Conservation (phyloP, 352 stramenopile species). For the Pythium scleroteichum region DNA sequence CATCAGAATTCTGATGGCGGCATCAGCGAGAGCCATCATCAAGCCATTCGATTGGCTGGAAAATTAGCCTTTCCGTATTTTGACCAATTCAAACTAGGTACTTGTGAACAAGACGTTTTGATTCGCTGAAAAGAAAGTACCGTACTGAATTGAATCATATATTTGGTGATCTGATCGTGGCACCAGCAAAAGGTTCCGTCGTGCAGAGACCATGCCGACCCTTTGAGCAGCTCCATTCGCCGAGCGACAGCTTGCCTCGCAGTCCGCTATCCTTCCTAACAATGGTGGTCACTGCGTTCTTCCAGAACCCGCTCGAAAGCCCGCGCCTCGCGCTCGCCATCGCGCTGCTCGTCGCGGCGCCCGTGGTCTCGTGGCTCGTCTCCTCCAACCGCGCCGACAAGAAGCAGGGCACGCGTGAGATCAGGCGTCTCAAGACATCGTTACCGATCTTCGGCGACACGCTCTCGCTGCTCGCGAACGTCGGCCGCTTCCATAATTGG, state of each 20-base stretch:
- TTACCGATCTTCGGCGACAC: slow-evolving; percentile 21
- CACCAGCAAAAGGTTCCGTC: too few relatives aligned
- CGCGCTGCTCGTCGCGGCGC: not conserved
- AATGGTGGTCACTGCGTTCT: slow-evolving; percentile 11
- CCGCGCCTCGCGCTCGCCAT: not conserved
- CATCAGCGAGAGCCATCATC: slow-evolving; percentile 1
- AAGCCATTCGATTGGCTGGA: not conserved
- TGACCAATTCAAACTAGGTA: slow-evolving; percentile 3
- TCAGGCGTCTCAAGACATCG: slow-evolving; percentile 4
- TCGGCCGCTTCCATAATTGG: slow-evolving; percentile 17
- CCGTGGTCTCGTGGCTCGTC: slow-evolving; percentile 7
- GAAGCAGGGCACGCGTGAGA: not conserved
- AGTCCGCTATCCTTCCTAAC: not conserved
- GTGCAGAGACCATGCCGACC: too few relatives aligned
- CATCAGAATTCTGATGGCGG: not conserved
- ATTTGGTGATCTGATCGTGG: too few relatives aligned
- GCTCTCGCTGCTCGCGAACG: slow-evolving; percentile 4
- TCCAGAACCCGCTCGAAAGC: slow-evolving; percentile 7
- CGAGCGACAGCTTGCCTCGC: not conserved
- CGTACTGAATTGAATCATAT: too few relatives aligned
- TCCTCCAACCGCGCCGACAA: not conserved
- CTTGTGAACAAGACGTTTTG: not conserved
- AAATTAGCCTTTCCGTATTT: not conserved
- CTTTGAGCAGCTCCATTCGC: too few relatives aligned
- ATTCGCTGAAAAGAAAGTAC: not conserved